These are phyloP conservation scores for Sporisorium exsertum DNA, from an alignment of 1,284 basidiomycete species.

Conservation along the genomic window DNA sequence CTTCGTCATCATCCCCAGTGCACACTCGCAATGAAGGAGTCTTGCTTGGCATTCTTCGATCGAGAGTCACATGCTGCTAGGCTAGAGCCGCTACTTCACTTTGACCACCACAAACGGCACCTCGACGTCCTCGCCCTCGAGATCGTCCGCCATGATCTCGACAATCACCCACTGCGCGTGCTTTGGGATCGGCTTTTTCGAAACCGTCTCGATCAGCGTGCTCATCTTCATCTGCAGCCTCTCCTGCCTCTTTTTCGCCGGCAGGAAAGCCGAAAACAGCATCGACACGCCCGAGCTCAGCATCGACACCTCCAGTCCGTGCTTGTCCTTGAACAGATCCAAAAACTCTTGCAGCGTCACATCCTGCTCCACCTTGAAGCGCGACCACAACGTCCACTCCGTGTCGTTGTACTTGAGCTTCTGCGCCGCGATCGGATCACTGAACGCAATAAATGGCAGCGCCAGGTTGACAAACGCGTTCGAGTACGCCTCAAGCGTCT, in stretches of 20 bases:
- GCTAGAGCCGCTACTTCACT: slow-evolving; percentile 44
- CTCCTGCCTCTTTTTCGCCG: slow-evolving; percentile 65
- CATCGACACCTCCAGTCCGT: slow-evolving; percentile 92
- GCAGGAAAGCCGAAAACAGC: slow-evolving; percentile 81
- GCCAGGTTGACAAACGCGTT: slow-evolving; percentile 96
- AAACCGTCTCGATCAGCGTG: slow-evolving; percentile 89
- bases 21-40: background rate
- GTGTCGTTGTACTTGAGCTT: slow-evolving; percentile 71
- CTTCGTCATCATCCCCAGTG: background rate
- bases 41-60: background rate
- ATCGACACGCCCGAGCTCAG: slow-evolving; percentile 96
- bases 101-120: slow-evolving; percentile 67
- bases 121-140: slow-evolving; percentile 79
- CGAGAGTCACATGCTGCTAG: background rate
- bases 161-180: slow-evolving; percentile 82
- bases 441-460: slow-evolving; percentile 98
- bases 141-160: slow-evolving; percentile 93
- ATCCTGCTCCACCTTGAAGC: slow-evolving; percentile 88
- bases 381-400: slow-evolving; percentile 98
- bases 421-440: slow-evolving; percentile 90
- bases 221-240: slow-evolving; percentile 75
- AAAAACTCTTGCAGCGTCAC: slow-evolving; percentile 89
- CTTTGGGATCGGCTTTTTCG: slow-evolving; percentile 69
- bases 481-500: slow-evolving; percentile 92
- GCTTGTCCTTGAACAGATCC: slow-evolving; percentile 83